Evolutionary conservation across 2,329 filamentous ascomycete species (phyloP).

Genomic region (Sporothrix protearum): DNA sequence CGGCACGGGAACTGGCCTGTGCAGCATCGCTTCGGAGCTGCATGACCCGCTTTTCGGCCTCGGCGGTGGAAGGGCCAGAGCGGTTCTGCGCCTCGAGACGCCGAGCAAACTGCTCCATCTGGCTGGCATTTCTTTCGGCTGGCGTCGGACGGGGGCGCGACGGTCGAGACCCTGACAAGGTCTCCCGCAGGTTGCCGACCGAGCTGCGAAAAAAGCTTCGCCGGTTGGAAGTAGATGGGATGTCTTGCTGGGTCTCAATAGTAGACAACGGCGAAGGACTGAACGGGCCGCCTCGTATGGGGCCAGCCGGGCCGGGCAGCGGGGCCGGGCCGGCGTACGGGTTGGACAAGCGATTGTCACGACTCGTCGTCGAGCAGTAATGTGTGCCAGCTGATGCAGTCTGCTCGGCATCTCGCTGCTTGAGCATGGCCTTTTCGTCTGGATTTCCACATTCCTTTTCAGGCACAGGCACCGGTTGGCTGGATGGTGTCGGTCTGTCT

Average conservation of each 20-base stretch:
- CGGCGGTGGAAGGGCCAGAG: conserved; percentile 15
- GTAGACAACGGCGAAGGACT: neutral
- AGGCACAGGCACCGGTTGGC: neutral
- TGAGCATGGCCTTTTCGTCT: conserved; percentile 9
- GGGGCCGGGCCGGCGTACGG: neutral
- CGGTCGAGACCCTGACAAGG: neutral
- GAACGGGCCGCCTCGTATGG: neutral
- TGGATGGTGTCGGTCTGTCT: neutral
- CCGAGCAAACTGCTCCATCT: conserved; percentile 19
- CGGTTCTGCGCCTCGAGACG: conserved; percentile 19
- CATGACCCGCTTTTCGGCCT: conserved; percentile 25
- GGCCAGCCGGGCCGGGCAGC: neutral
- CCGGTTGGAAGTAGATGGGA: neutral
- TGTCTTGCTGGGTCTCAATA: neutral
- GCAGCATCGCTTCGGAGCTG: conserved; percentile 27
- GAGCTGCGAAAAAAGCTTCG: conserved; percentile 16
- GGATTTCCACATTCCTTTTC: neutral
- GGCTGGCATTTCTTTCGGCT: neutral
- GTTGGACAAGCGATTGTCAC: neutral
- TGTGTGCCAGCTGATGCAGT: neutral
- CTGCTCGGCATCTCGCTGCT: conserved; percentile 3
- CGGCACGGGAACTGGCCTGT: conserved; percentile 12
- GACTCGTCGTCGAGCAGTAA: neutral
- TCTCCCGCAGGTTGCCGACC: conserved; percentile 14
- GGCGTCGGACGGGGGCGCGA: neutral